Percentiles rank a stretch among this genome's conserved stretches.
phyloP scores from a whole-genome alignment of 305 asterid genomes.

The Solanum hybrid region DNA sequence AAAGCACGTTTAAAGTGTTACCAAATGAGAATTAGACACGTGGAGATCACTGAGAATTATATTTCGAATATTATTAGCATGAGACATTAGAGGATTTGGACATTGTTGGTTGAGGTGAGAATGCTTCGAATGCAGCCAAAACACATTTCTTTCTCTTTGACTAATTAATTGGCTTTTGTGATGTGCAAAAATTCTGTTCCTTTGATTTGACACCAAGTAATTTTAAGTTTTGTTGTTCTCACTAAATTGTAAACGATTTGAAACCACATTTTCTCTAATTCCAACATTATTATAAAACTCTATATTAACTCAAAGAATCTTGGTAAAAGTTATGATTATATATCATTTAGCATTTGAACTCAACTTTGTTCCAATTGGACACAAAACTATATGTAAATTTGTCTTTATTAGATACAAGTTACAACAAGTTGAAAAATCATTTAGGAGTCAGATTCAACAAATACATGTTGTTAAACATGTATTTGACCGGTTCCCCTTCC shows the following conservation, averaged over 20 bases:
- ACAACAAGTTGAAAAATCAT: not conserved
- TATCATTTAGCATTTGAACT: not conserved
- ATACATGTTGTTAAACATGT: not conserved
- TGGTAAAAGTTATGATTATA: not conserved
- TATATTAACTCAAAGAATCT: not conserved
- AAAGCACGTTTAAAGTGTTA: constrained; percentile 10
- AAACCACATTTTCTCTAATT: not conserved
- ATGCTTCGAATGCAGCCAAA: not conserved
- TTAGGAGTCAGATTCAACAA: not conserved
- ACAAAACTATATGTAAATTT: not conserved
- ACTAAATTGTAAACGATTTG: not conserved
- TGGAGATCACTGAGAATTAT: not conserved
- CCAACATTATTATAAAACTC: not conserved
- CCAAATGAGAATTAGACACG: not conserved
- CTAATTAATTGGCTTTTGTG: not conserved
- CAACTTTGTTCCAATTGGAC: not conserved
- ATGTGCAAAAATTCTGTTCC: not conserved
- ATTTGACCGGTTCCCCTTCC: not conserved
- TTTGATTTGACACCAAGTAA: not conserved
- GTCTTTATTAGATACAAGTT: not conserved
- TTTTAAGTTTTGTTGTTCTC: not conserved
- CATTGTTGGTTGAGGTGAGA: constrained; percentile 1
- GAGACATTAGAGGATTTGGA: not conserved
- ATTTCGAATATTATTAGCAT: not conserved
- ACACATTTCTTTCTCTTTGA: not conserved